Conservation (phyloP, 192 early-diverging fungal species). For the Podochytrium sp. region DNA sequence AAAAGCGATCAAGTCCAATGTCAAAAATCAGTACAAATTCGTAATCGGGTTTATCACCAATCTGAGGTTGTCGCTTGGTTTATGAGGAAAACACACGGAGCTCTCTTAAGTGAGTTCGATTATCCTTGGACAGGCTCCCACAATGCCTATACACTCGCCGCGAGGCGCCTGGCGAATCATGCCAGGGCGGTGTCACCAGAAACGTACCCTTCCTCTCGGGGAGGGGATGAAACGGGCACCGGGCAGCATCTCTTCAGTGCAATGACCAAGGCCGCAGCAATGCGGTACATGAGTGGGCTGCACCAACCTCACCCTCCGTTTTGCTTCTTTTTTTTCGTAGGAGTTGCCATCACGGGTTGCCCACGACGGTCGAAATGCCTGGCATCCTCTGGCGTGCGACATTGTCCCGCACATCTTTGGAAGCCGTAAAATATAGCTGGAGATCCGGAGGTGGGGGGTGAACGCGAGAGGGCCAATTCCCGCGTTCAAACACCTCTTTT, state of each 20-base stretch:
- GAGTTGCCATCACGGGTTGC: too few species aligned
- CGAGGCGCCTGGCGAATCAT: conserved; percentile 27
- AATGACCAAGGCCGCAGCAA: conserved; percentile 16
- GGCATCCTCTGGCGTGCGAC: too few species aligned
- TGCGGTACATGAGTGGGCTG: conserved; percentile 24
- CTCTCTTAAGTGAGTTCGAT: background rate
- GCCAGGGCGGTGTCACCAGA: conserved; percentile 17
- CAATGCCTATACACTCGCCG: conserved; percentile 1
- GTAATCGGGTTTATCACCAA: too few species aligned
- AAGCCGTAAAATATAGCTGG: too few species aligned
- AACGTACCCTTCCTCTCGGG: conserved; percentile 9
- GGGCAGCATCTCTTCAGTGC: conserved; percentile 33
- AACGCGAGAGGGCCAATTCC: too few species aligned
- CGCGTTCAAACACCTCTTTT: too few species aligned
- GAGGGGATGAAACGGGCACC: conserved; percentile 22
- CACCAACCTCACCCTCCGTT: conserved; percentile 15
- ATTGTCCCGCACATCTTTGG: too few species aligned
- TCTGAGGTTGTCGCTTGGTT: conserved; percentile 31
- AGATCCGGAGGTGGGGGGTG: too few species aligned
- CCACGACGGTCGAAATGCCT: too few species aligned
- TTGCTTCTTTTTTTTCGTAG: background rate
- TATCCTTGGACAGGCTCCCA: conserved; percentile 28
- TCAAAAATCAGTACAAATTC: too few species aligned
- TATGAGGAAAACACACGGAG: conserved; percentile 25
- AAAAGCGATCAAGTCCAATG: too few species aligned